Evolutionary conservation across 345 rosid species (phyloP), one percentile per base, ranked within the genome.

Genomic region (Bretschneidera sinensis): DNA sequence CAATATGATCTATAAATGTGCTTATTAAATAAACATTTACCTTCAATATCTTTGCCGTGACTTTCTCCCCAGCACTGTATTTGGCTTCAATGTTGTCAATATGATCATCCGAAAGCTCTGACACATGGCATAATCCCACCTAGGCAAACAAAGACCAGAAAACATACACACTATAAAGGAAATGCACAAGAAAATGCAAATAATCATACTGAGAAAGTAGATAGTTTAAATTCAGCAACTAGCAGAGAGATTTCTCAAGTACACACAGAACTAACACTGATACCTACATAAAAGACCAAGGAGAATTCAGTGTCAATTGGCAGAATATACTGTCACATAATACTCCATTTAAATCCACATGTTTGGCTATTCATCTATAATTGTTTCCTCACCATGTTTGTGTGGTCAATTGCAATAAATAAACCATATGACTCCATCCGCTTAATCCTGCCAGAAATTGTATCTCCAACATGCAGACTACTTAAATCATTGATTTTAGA

Each of bases 91-190:
- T 65, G 57, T 81, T 79, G 67, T 79, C 83, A 21, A 86, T 60
- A 34, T 51, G 84, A 50, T 81, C 85, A 59, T 86, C 95, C 11
- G 92, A 73, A 67, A 94, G 78, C 79, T 94, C 84, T 2, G 97
- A 86, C 54, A 75, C 72, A 68, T 94, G 97, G 67, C 97, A 94
- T 57, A 94, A 80, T 51, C 99, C 99, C 75, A 90, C 97, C 99
- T 94, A 71, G 21, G 59, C 43, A 67, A 53, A 71, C 63, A 59
- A 49, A 68, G 20, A 4, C 1, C 21, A 18, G 13, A 19, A n/a
- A 1, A 55, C 23, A 24, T 16, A 48, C 63, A 23, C 25, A 18
- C 53, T 48, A 15, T 47, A 13, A 55, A 55, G 18, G 35, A n/a
- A 34, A 53, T 33, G 62, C 59, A 54, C 50, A 60, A 20, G 0